A percentile compares a stretch with the other conserved stretches of the same genome.
phyloP scores from a whole-genome alignment of 2,329 filamentous ascomycete species.

The Fusarium haematococcum region DNA sequence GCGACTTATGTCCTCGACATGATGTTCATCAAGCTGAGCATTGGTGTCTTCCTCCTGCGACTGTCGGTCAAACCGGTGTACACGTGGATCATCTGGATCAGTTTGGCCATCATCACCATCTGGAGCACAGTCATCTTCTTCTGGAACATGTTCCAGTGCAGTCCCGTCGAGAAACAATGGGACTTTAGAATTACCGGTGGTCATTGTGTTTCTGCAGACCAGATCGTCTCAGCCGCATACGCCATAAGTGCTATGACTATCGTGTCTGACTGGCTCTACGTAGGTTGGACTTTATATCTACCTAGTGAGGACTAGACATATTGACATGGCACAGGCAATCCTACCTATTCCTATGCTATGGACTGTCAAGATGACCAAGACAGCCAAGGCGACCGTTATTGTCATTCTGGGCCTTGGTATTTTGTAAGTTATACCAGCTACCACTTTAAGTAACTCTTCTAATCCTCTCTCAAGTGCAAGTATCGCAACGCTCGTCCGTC shows the following conservation, averaged over 20 bases:
- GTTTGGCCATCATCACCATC: constrained; percentile 59
- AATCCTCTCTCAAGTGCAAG: constrained; percentile 56
- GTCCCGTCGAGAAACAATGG: constrained; percentile 64
- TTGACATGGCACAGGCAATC: constrained; percentile 53
- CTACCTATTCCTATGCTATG: constrained; percentile 67
- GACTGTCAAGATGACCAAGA: constrained; percentile 64
- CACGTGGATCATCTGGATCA: constrained; percentile 59
- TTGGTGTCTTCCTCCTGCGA: constrained; percentile 63
- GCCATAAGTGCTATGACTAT: constrained; percentile 65
- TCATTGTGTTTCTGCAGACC: constrained; percentile 56
- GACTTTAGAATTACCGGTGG: constrained; percentile 60
- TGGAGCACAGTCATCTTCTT: constrained; percentile 63
- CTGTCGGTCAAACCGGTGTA: constrained; percentile 60
- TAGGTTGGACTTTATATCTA: constrained; percentile 39
- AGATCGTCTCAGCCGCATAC: constrained; percentile 62
- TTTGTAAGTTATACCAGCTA: constrained; percentile 52
- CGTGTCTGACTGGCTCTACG: constrained; percentile 66
- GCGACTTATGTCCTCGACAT: constrained; percentile 64
- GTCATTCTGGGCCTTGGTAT: constrained; percentile 62
- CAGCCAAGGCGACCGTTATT: constrained; percentile 64
- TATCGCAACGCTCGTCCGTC: constrained; percentile 64
- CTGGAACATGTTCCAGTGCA: constrained; percentile 65
- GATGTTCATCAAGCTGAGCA: constrained; percentile 69
- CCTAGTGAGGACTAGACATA: background rate
- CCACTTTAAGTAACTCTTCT: constrained; percentile 1